A percentile compares a stretch with the other conserved stretches of the same genome.
Evolutionary conservation across 441 rosid species (phyloP).

Genomic region (Omphalea diandra): DNA sequence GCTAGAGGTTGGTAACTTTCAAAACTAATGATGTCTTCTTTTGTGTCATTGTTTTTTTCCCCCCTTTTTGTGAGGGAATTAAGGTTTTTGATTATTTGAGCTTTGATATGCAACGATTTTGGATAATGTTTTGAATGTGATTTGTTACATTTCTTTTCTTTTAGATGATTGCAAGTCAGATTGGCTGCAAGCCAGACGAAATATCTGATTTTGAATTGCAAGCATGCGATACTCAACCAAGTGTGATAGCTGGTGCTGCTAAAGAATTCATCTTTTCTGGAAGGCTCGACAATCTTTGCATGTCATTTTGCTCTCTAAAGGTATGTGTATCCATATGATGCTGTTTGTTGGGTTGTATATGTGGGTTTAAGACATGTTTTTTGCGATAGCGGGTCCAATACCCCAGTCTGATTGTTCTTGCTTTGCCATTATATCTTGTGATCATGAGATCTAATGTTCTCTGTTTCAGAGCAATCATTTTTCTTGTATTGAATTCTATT

Average conservation of each 20-base stretch:
- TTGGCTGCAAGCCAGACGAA: constrained; percentile 66
- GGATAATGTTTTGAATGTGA: background rate
- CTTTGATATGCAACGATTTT: background rate
- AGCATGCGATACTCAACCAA: constrained; percentile 97
- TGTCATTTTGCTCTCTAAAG: constrained; percentile 92
- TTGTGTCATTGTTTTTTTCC: background rate
- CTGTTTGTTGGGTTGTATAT: background rate
- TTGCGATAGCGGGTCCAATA: background rate
- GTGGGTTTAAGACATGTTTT: background rate
- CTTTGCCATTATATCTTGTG: background rate
- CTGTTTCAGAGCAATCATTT: constrained; percentile 1
- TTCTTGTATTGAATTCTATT: background rate
- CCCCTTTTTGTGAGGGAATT: background rate
- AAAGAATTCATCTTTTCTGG: constrained; percentile 94
- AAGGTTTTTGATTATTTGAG: background rate
- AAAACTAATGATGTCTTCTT: background rate
- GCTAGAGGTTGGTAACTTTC: constrained; percentile 52
- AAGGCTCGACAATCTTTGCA: constrained; percentile 98
- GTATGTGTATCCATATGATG: constrained; percentile 32
- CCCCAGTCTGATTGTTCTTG: background rate
- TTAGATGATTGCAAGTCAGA: constrained; percentile 65
- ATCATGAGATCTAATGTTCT: background rate
- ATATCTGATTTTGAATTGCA: constrained; percentile 97
- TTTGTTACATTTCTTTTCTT: constrained; percentile 17
- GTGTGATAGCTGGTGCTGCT: constrained; percentile 75